Conservation (phyloP, 805 yeast genomes). For the Ogataea thermomethanolica region DNA sequence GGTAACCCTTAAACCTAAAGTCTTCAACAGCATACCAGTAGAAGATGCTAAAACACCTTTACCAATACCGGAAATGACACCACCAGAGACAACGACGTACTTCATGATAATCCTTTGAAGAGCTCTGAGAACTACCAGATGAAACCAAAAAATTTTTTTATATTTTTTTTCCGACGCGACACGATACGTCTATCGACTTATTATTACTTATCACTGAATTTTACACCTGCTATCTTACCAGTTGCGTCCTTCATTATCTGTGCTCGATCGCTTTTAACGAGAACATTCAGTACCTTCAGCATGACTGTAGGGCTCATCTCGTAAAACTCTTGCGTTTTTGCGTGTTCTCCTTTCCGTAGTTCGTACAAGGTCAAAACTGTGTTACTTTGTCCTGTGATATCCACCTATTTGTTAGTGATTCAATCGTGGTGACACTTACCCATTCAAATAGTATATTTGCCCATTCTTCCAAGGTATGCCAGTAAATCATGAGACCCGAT, state of each 20-base stretch:
- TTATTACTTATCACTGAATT: conserved; percentile 44
- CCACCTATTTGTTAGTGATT: conserved; percentile 38
- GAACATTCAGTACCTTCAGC: conserved; percentile 48
- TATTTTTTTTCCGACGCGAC: conserved; percentile 12
- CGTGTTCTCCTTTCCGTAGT: conserved; percentile 61
- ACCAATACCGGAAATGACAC: conserved; percentile 99
- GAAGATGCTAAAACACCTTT: conserved; percentile 98
- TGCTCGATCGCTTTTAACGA: conserved; percentile 70
- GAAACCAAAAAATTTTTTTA: conserved; percentile 11
- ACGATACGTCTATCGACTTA: conserved; percentile 7
- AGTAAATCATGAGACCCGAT: conserved; percentile 52
- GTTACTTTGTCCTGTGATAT: conserved; percentile 72
- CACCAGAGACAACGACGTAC: conserved; percentile 99
- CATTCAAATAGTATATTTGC: conserved; percentile 57
- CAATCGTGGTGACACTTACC: conserved; percentile 30
- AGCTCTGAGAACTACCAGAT: conserved; percentile 1
- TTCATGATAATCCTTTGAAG: conserved; percentile 54
- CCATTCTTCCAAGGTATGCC: conserved; percentile 73
- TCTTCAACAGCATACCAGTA: conserved; percentile 90
- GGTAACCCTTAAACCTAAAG: conserved; percentile 91
- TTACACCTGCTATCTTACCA: conserved; percentile 64
- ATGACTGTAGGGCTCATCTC: conserved; percentile 59
- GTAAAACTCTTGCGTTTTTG: conserved; percentile 53
- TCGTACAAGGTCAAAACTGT: conserved; percentile 81
- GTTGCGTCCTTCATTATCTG: conserved; percentile 63